A percentile compares a stretch with the other conserved stretches of the same genome.
Evolutionary conservation across 805 yeast species (phyloP).

Genomic region (Spathaspora passalidarum): DNA sequence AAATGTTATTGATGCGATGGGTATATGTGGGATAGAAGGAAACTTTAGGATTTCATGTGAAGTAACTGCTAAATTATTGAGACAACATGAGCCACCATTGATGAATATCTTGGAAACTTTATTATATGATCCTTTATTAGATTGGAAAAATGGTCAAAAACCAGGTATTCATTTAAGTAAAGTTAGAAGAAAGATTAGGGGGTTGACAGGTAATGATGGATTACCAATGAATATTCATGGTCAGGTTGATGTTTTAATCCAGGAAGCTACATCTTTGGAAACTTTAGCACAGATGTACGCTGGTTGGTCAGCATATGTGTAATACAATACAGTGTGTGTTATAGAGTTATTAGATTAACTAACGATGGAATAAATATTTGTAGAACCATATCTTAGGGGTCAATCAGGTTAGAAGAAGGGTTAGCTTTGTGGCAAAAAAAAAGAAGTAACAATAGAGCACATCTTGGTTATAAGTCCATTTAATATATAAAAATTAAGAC

Average conservation of each 20-base stretch:
- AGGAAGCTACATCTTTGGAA: constrained; percentile 71
- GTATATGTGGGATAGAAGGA: constrained; percentile 86
- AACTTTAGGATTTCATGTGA: constrained; percentile 83
- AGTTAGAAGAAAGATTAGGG: constrained; percentile 78
- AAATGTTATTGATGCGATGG: constrained; percentile 91
- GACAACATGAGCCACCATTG: constrained; percentile 77
- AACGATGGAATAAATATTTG: too few species aligned
- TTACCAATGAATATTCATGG: constrained; percentile 88
- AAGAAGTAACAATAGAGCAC: too few species aligned
- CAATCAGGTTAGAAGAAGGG: too few species aligned
- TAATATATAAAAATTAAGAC: too few species aligned
- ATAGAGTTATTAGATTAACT: too few species aligned
- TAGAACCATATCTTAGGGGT: too few species aligned
- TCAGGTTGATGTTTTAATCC: constrained; percentile 85
- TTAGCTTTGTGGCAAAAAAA: too few species aligned
- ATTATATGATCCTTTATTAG: constrained; percentile 87
- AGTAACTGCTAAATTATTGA: constrained; percentile 67
- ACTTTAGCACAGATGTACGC: constrained; percentile 83
- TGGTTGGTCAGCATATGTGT: constrained; percentile 70
- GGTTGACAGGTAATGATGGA: constrained; percentile 74
- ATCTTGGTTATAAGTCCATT: too few species aligned
- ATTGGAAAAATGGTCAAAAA: constrained; percentile 52
- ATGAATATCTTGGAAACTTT: constrained; percentile 92
- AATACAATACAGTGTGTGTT: too few species aligned
- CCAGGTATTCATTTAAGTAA: constrained; percentile 71